Evolutionary conservation across 2,329 filamentous ascomycete genomes (phyloP).

Genomic region (Thelonectria discophora): DNA sequence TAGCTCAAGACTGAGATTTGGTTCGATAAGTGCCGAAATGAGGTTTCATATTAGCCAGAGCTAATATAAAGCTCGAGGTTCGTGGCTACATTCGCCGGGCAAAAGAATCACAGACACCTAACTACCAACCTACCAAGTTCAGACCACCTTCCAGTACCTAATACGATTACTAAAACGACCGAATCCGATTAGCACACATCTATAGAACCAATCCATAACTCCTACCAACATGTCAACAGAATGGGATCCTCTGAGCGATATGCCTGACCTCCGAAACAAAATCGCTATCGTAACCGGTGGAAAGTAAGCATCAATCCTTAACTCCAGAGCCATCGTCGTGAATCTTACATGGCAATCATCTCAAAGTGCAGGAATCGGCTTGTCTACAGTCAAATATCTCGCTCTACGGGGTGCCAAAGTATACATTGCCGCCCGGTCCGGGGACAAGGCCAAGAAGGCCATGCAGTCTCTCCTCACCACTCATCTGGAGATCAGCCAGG

Average conservation of each 20-base stretch:
- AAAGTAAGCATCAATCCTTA: not conserved
- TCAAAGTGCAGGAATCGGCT: conserved; percentile 13
- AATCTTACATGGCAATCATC: not conserved
- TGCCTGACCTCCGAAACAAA: conserved; percentile 9
- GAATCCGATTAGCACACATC: too few relatives aligned
- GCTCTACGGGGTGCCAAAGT: conserved; percentile 8
- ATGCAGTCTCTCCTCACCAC: not conserved
- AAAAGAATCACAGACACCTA: too few relatives aligned
- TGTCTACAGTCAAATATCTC: conserved; percentile 7
- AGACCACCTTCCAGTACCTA: too few relatives aligned
- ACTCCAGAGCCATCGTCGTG: not conserved
- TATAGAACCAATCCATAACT: not conserved
- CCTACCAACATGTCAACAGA: not conserved
- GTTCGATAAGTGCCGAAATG: not conserved
- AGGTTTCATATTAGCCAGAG: too few relatives aligned
- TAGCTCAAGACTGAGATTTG: not conserved
- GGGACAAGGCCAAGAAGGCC: not conserved
- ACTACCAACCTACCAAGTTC: too few relatives aligned
- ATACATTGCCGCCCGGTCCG: conserved; percentile 5
- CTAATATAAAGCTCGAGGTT: not conserved
- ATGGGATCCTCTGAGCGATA: conserved; percentile 10
- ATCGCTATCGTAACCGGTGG: conserved; percentile 15
- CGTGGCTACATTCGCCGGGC: too few relatives aligned
- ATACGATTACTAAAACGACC: too few relatives aligned
- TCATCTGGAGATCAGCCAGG: not conserved